Base-by-base conservation (phyloP, 2,329 filamentous ascomycete species). In the Proliferodiscus dingleyae region DNA sequence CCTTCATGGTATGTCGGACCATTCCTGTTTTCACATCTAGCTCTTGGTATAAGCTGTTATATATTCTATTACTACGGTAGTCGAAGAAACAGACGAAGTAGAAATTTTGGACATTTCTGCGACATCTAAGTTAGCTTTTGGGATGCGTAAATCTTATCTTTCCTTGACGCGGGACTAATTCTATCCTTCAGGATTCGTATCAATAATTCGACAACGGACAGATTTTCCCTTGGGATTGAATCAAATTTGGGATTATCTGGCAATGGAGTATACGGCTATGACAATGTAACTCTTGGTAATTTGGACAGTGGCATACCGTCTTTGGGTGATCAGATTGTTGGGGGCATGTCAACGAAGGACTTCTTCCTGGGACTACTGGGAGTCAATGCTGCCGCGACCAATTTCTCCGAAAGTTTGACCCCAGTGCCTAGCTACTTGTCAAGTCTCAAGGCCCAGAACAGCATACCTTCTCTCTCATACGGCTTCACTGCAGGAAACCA, bases 401-500 rank as follows among this genome's bases (percentile, higher is more conserved):
- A 49, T 21, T 55, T 59, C 26, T 51, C 54, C 3, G 40, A 37
- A 8, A 40, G 30, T 28, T 48, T 38, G 19, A 37, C 38, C 22
- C 48, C 47, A 3, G 46, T 62, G 6, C 55, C 61, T 5, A 66
- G 66, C 9, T 68, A 67, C 29, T 51, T 71, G 36, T 62, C 62
- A 5, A 63, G 60, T 0, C 54, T 71, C 5, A 70, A 67, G 48
- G 55, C 64, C 16, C 54, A 66, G 24, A 57, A 61, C 4, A 43
- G 58, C 15, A 70, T 69, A 21, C 67, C 67, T 6, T 69, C 66
- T 45, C 50, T 69, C 11, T 69, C 66, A 40, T 71, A 68, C 63
- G 68, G 66, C 40, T 71, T 70, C 46, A 70, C 68, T 5, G 68
- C 68, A 5, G 68, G 68, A 2, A 66, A 65, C 16, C 60, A 59